Evolutionary conservation across 2,329 filamentous ascomycete species (phyloP).

Genomic region (Parastagonospora nodorum): DNA sequence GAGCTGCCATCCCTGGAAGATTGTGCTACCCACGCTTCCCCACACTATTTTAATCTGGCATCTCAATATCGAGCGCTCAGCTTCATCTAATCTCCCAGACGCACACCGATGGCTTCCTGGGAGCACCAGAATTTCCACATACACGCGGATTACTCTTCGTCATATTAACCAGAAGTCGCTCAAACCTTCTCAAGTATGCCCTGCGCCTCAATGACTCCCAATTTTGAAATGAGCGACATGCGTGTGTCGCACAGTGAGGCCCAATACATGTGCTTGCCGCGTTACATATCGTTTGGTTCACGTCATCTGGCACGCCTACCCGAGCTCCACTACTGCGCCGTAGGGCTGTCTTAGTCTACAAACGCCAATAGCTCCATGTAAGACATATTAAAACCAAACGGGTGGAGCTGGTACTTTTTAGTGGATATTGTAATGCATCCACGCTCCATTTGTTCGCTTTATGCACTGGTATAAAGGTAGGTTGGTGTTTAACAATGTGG

Average conservation of each 20-base stretch:
- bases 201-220: not conserved
- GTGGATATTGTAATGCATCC: not conserved
- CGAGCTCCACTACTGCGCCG: not conserved
- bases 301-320: slow-evolving; percentile 6
- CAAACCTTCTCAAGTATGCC: slow-evolving; percentile 9
- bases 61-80: slow-evolving; percentile 4
- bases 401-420: not conserved
- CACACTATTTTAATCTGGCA: slow-evolving; percentile 7
- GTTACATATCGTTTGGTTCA: slow-evolving; percentile 4
- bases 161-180: slow-evolving; percentile 3
- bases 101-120: not conserved
- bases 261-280: slow-evolving; percentile 6
- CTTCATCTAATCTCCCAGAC: slow-evolving; percentile 4
- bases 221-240: not conserved
- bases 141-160: not conserved
- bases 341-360: slow-evolving; percentile 1
- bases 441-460: not conserved
- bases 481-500: not conserved
- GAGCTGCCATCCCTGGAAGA: not conserved
- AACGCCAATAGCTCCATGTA: slow-evolving; percentile 3
- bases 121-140: slow-evolving; percentile 3
- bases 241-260: slow-evolving; percentile 1
- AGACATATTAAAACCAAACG: slow-evolving; percentile 7
- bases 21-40: slow-evolving; percentile 7
- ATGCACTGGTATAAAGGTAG: not conserved